These are phyloP conservation scores for Eimeria sp. DNA, from an alignment of 169 alveolate genomes.

Conservation along the genomic window DNA sequence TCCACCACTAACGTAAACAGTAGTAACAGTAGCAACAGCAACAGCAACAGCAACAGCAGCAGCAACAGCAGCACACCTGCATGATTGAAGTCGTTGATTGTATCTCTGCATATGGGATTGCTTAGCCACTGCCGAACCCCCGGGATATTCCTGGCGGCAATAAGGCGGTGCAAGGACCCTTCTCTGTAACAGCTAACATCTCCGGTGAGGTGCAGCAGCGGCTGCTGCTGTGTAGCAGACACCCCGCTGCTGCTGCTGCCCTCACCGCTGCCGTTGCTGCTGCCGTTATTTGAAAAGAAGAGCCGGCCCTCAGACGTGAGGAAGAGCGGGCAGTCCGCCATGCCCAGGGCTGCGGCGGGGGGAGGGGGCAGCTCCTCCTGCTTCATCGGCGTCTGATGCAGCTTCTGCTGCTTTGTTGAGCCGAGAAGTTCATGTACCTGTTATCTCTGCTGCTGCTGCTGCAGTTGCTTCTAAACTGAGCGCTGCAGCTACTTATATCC, in stretches of 20 bases:
- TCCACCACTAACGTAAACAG: background rate
- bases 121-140: slow-evolving; percentile 81
- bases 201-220: slow-evolving; percentile 36
- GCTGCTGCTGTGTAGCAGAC: slow-evolving; percentile 57
- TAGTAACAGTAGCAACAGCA: background rate
- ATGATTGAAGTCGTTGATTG: slow-evolving; percentile 74
- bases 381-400: slow-evolving; percentile 8
- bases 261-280: background rate
- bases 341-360: background rate
- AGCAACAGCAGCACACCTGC: slow-evolving; percentile 69
- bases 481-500: background rate
- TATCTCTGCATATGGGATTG: slow-evolving; percentile 72
- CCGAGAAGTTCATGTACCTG: slow-evolving; percentile 52
- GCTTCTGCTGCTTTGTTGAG: slow-evolving; percentile 34
- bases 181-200: slow-evolving; percentile 22
- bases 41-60: slow-evolving; percentile 23
- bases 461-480: background rate
- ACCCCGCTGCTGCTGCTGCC: background rate
- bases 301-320: background rate
- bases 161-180: slow-evolving; percentile 67
- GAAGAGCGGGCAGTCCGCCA: slow-evolving; percentile 48
- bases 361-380: background rate
- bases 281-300: slow-evolving; percentile 31
- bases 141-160: slow-evolving; percentile 68
- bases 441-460: background rate